Evolutionary conservation across 2,329 filamentous ascomycete species (phyloP).

Genomic region (Diaporthe sp.): DNA sequence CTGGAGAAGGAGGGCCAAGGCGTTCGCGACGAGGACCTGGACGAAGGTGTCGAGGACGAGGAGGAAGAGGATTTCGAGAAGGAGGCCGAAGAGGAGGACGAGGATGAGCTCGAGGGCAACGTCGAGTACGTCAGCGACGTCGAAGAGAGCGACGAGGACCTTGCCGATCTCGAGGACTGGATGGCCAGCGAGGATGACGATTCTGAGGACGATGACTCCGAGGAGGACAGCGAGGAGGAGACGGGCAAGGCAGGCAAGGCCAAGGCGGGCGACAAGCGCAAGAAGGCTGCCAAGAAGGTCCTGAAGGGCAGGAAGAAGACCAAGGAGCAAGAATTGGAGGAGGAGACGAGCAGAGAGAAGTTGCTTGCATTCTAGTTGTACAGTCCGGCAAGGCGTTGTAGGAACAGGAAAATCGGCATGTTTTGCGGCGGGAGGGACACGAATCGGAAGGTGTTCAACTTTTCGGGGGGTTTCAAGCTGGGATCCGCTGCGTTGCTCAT

Average conservation of each 20-base stretch:
- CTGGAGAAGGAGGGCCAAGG: slow-evolving; percentile 91
- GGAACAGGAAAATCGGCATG: slow-evolving; percentile 23
- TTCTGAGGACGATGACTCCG: slow-evolving; percentile 68
- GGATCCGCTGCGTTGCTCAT: background rate
- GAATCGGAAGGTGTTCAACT: background rate
- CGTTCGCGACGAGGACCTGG: slow-evolving; percentile 85
- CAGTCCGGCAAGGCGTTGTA: slow-evolving; percentile 11
- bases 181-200: slow-evolving; percentile 80
- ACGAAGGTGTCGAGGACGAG: slow-evolving; percentile 86
- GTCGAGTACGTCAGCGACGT: slow-evolving; percentile 96
- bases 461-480: background rate
- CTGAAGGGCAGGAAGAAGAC: slow-evolving; percentile 74
- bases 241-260: slow-evolving; percentile 63
- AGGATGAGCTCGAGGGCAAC: slow-evolving; percentile 81
- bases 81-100: slow-evolving; percentile 72
- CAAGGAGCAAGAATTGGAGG: slow-evolving; percentile 79
- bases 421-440: background rate
- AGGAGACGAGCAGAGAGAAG: slow-evolving; percentile 64
- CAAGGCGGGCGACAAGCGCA: slow-evolving; percentile 68
- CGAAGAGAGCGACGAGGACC: slow-evolving; percentile 84
- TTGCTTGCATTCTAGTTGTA: slow-evolving; percentile 46
- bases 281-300: slow-evolving; percentile 63
- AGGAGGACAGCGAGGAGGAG: slow-evolving; percentile 55
- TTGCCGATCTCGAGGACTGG: slow-evolving; percentile 92
- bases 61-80: slow-evolving; percentile 76